Evolutionary conservation across 139 green algal species (phyloP).

Genomic region (Tetraselmis striata): DNA sequence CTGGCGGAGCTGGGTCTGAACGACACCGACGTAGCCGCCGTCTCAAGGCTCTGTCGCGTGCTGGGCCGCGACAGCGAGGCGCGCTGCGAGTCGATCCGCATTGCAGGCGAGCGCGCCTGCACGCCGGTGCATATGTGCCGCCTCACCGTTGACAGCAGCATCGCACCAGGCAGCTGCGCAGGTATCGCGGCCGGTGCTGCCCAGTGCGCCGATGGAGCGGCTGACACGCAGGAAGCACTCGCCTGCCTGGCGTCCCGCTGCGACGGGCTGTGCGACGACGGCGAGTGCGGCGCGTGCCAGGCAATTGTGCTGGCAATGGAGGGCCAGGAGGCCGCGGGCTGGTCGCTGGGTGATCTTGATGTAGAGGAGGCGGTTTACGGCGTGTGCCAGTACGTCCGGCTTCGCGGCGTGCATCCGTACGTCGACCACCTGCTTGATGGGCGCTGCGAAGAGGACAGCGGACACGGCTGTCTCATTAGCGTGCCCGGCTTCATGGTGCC

Average conservation of each 20-base stretch:
- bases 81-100: neutral
- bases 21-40: too few species aligned
- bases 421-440: neutral
- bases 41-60: neutral
- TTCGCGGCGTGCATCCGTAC: neutral
- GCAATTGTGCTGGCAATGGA: neutral
- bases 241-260: neutral
- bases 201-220: neutral
- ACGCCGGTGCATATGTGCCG: neutral
- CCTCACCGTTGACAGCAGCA: neutral
- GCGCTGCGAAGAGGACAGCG: neutral
- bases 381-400: neutral
- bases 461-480: neutral
- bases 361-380: neutral
- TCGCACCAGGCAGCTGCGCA: neutral
- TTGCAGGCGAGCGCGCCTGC: neutral
- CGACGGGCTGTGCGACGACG: neutral
- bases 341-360: neutral
- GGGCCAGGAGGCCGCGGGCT: neutral
- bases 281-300: neutral
- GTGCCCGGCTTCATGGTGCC: neutral
- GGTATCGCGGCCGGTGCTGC: neutral
- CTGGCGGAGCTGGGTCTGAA: too few species aligned
- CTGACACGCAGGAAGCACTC: neutral
- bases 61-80: neutral